These are phyloP conservation scores for Kurtzmaniella quercitrusa DNA, from an alignment of 1,139 yeast genomes.

Conservation along the genomic window DNA sequence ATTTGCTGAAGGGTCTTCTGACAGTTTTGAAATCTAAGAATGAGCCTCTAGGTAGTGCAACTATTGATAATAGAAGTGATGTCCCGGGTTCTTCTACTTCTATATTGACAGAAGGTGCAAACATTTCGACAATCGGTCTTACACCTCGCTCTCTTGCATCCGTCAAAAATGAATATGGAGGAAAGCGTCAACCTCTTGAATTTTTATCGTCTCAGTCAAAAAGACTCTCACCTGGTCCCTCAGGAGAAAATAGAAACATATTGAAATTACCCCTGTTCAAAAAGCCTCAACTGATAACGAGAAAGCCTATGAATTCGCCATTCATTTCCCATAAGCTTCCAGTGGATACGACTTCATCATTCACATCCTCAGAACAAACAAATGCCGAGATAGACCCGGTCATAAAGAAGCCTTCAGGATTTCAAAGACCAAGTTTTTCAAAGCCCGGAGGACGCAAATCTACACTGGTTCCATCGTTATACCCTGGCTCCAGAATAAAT, in stretches of 20 bases:
- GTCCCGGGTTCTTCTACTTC: slow-evolving; percentile 1
- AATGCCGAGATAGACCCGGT: slow-evolving; percentile 16
- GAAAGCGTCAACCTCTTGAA: slow-evolving; percentile 6
- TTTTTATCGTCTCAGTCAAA: slow-evolving; percentile 4
- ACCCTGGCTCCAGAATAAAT: slow-evolving; percentile 12
- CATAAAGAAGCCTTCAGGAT: slow-evolving; percentile 51
- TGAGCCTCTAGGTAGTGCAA: neutral
- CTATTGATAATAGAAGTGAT: neutral
- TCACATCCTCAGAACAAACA: slow-evolving; percentile 3
- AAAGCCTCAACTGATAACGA: slow-evolving; percentile 21
- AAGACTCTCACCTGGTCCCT: slow-evolving; percentile 2
- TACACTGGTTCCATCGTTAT: slow-evolving; percentile 25
- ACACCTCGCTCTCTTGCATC: slow-evolving; percentile 13
- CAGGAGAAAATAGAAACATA: slow-evolving; percentile 6
- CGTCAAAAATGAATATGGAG: slow-evolving; percentile 9
- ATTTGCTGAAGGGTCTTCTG: slow-evolving; percentile 27
- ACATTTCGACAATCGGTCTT: slow-evolving; percentile 3
- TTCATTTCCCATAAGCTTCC: slow-evolving; percentile 29
- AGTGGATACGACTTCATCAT: slow-evolving; percentile 10
- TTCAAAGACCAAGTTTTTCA: slow-evolving; percentile 28
- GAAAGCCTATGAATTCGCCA: slow-evolving; percentile 24
- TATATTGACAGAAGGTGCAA: slow-evolving; percentile 1
- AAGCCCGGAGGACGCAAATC: slow-evolving; percentile 15
- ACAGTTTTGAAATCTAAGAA: slow-evolving; percentile 2
- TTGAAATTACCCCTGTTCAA: slow-evolving; percentile 41